Evolutionary conservation across 306 rosid genomes (phyloP).

Genomic region (Vicia villosa): DNA sequence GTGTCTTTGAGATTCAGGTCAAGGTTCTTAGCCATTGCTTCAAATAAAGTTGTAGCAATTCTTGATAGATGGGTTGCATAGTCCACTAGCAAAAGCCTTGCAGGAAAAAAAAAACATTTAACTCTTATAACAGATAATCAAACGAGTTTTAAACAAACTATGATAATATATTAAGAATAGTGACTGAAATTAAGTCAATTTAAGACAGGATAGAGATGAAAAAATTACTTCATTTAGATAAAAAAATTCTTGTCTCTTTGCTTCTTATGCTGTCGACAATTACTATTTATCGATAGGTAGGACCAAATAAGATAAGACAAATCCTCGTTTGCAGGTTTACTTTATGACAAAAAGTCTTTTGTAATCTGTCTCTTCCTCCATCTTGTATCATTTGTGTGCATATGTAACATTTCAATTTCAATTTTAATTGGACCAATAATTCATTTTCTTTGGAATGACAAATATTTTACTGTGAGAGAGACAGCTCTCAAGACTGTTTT

Average conservation of each 20-base stretch:
- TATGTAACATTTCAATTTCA: not conserved
- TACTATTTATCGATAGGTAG: not conserved
- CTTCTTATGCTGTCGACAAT: too few relatives aligned
- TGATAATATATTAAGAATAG: too few relatives aligned
- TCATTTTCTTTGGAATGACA: not conserved
- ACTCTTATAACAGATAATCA: not conserved
- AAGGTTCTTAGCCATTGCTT: constrained; percentile 53
- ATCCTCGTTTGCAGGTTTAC: not conserved
- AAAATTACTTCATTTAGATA: too few relatives aligned
- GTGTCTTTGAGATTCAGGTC: constrained; percentile 34
- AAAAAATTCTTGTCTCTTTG: too few relatives aligned
- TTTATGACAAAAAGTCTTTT: not conserved
- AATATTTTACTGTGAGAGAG: too few relatives aligned
- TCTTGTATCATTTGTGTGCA: constrained; percentile 9
- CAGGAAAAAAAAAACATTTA: not conserved
- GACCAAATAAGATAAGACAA: constrained; percentile 21
- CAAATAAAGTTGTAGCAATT: constrained; percentile 42
- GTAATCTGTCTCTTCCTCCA: constrained; percentile 1
- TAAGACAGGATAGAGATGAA: too few relatives aligned
- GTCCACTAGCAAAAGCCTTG: constrained; percentile 54
- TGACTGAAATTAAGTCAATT: too few relatives aligned
- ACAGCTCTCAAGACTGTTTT: too few relatives aligned
- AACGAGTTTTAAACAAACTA: too few relatives aligned
- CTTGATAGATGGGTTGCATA: constrained; percentile 56
- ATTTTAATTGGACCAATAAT: constrained; percentile 4